These are phyloP conservation scores for Stemphylium vesicarium DNA, from an alignment of 2,329 filamentous ascomycete genomes.

Conservation along the genomic window DNA sequence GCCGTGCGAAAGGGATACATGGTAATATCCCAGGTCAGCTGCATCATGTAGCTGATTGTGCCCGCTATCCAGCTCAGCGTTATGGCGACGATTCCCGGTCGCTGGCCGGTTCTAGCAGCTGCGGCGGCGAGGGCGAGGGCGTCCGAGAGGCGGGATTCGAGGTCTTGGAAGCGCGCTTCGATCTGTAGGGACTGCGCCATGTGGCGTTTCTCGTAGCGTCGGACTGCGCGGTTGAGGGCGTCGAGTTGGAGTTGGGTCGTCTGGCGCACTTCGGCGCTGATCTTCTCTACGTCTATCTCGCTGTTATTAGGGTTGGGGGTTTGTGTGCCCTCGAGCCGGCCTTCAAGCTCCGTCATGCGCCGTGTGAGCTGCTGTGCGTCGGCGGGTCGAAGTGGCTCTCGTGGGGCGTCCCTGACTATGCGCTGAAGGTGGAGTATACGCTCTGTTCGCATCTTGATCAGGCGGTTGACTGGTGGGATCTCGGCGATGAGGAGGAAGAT, in stretches of 20 bases:
- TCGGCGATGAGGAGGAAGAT: slow-evolving; percentile 90
- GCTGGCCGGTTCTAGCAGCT: slow-evolving; percentile 53
- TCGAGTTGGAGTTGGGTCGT: slow-evolving; percentile 82
- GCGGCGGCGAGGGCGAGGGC: slow-evolving; percentile 81
- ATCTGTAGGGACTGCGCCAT: slow-evolving; percentile 76
- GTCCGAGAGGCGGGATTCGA: slow-evolving; percentile 76
- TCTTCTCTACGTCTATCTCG: slow-evolving; percentile 50
- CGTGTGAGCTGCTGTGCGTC: slow-evolving; percentile 56
- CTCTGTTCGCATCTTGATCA: slow-evolving; percentile 79
- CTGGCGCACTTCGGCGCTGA: slow-evolving; percentile 64
- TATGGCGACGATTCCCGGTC: slow-evolving; percentile 40
- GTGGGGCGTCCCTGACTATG: slow-evolving; percentile 58
- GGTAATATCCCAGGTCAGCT: slow-evolving; percentile 35
- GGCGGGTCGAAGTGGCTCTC: slow-evolving; percentile 19
- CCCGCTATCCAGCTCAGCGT: slow-evolving; percentile 37
- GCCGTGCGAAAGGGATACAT: slow-evolving; percentile 41
- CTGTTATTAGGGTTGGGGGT: slow-evolving; percentile 33
- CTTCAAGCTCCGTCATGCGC: slow-evolving; percentile 74
- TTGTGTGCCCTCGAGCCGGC: slow-evolving; percentile 56
- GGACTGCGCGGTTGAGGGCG: slow-evolving; percentile 83
- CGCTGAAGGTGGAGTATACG: slow-evolving; percentile 83
- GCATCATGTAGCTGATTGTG: slow-evolving; percentile 27
- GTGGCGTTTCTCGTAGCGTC: slow-evolving; percentile 89
- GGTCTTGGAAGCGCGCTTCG: slow-evolving; percentile 73
- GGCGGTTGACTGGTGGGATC: slow-evolving; percentile 79